Base-by-base conservation (phyloP, 345 rosid species). In the Excoecaria agallocha region DNA sequence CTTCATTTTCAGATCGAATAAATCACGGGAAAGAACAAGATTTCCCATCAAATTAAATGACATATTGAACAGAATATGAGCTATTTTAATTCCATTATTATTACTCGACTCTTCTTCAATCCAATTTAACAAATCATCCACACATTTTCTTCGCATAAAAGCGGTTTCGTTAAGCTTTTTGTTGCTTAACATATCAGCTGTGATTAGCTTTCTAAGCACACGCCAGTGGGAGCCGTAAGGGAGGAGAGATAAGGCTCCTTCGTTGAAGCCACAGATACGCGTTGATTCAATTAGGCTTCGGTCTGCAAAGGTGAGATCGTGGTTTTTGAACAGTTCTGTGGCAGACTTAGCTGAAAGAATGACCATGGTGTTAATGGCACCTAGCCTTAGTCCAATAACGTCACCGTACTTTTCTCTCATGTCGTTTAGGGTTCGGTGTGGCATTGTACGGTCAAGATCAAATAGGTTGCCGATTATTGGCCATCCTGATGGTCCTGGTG, bases 151-250 rank as follows among this genome's bases (percentile, higher is more conserved):
- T 0, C 93, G 76, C 22, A 86, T 5, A 0, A 66, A 51, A 20
- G 74, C 74, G 3, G 86, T 80, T 66, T 83, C 90, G 25, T 75
- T 81, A 58, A 89, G 82, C 46, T 83, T 79, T 79, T 72, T 84
- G 79, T 30, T 57, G 2, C 79, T 83, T 3, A 85, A 35, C 87
- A 89, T 85, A 51, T 89, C 90, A 0, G 79, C 80, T 0, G 87
- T 84, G 37, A 86, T 69, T 1, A 89, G 73, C 50, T 85, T 83
- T 58, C 89, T 74, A 1, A 82, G 59, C n/a, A 78, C 67, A 2
- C 89, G 93, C 93, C 91, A 87, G 50, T 74, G 69, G 10, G 89
- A 17, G 12, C 91, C 91, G 35, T 87, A 84, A 0, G 85, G 87
- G 8, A 88, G 89, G 4, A 87, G 72, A 39, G 86, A 86, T 17